Percentiles rank a stretch among this genome's conserved stretches.
phyloP scores from a whole-genome alignment of 78 protist species.

The Dictyostelium capitatum region DNA sequence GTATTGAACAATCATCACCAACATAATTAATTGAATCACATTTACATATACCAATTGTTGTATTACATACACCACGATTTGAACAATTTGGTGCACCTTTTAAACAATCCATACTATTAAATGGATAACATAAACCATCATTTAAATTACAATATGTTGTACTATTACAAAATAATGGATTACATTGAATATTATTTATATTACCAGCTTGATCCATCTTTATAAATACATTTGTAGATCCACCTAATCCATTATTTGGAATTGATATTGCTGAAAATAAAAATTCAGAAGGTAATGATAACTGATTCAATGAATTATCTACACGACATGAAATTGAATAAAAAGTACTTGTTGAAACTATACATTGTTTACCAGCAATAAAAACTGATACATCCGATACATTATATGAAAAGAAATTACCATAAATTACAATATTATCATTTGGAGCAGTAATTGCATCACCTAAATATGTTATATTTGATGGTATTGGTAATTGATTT shows the following conservation, averaged over 20 bases:
- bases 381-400: neutral
- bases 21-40: neutral
- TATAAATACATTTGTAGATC: neutral
- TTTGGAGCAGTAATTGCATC: too few species aligned
- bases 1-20: neutral
- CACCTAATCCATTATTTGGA: neutral
- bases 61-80: neutral
- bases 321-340: neutral
- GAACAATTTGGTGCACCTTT: neutral
- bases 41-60: neutral
- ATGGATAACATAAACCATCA: neutral
- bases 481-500: neutral
- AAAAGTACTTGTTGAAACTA: neutral
- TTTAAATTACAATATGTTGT: neutral
- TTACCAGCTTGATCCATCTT: neutral
- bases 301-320: neutral
- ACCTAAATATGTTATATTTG: neutral
- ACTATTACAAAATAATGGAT: neutral
- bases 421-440: neutral
- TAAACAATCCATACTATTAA: neutral
- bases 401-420: neutral
- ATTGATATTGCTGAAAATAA: neutral
- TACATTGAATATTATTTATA: neutral
- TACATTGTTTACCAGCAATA: neutral
- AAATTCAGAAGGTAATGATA: neutral